These are phyloP conservation scores for bread wheat (Triticum aestivum) DNA, from an alignment of 176 grass and related monocot species.

Conservation along the genomic window DNA sequence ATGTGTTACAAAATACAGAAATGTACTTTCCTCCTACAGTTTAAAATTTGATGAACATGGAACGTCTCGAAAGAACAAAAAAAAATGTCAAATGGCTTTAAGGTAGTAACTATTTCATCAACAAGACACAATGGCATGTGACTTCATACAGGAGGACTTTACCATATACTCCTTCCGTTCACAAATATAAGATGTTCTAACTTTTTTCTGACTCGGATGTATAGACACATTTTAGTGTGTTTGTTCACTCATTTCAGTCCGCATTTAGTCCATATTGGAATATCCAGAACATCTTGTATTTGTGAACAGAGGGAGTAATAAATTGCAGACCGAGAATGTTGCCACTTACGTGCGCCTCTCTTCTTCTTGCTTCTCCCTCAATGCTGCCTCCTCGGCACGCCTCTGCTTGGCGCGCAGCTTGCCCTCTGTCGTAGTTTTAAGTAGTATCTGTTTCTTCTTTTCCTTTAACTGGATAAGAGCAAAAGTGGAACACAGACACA, in stretches of 20 bases:
- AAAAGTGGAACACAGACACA: conserved; percentile 11
- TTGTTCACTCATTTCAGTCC: too few relatives aligned
- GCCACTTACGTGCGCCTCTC: conserved; percentile 70
- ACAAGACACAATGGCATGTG: not conserved
- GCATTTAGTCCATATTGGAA: too few relatives aligned
- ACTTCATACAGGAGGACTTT: not conserved
- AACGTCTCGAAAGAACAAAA: not conserved
- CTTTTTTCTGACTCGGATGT: too few relatives aligned
- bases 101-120: conserved; percentile 9
- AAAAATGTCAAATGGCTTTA: not conserved
- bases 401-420: conserved; percentile 79
- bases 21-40: conserved; percentile 11
- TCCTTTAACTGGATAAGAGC: conserved; percentile 75
- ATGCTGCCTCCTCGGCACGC: conserved; percentile 79
- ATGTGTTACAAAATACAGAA: conserved; percentile 20
- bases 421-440: conserved; percentile 91
- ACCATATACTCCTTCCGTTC: not conserved
- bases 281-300: too few relatives aligned
- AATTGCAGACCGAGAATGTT: conserved; percentile 26
- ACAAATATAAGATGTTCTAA: not conserved
- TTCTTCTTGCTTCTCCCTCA: conserved; percentile 84
- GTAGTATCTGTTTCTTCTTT: conserved; percentile 89
- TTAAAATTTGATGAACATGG: not conserved
- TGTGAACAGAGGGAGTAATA: not conserved
- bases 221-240: too few relatives aligned